phyloP scores from a whole-genome alignment of 1,284 basidiomycete species.

The Exobasidium rhododendri region DNA sequence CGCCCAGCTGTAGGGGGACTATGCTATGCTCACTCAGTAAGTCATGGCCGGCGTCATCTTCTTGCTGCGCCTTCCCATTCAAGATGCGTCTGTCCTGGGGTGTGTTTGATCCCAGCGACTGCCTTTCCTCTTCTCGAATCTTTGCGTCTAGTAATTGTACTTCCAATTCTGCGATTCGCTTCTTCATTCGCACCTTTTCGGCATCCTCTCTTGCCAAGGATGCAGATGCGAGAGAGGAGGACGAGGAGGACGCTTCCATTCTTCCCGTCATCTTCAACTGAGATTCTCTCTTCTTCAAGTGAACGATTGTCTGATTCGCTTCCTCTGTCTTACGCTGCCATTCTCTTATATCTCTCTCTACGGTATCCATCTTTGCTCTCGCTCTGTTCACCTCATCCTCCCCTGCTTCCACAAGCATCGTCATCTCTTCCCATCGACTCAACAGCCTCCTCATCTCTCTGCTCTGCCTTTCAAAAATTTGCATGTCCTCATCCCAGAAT shows the following conservation, averaged over 20 bases:
- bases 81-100: no score
- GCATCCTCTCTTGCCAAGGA: slow-evolving; percentile 13
- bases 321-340: background rate
- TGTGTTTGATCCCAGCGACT: background rate
- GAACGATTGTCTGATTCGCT: background rate
- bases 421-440: slow-evolving; percentile 41
- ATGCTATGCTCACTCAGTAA: background rate
- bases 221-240: background rate
- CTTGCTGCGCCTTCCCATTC: background rate
- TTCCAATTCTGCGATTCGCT: slow-evolving; percentile 16
- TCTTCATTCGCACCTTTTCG: slow-evolving; percentile 23
- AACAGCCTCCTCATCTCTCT: slow-evolving; percentile 43
- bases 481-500: slow-evolving; percentile 45
- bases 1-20: background rate
- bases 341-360: slow-evolving; percentile 1
- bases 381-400: slow-evolving; percentile 25
- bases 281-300: background rate
- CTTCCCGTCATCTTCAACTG: background rate
- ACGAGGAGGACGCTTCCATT: background rate
- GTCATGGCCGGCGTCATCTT: background rate
- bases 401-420: slow-evolving; percentile 34
- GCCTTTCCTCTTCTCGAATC: background rate
- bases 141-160: slow-evolving; percentile 8
- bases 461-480: slow-evolving; percentile 40
- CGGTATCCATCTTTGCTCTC: background rate